Evolutionary conservation across 441 rosid genomes (phyloP).

Genomic region (Populus trichocarpa): DNA sequence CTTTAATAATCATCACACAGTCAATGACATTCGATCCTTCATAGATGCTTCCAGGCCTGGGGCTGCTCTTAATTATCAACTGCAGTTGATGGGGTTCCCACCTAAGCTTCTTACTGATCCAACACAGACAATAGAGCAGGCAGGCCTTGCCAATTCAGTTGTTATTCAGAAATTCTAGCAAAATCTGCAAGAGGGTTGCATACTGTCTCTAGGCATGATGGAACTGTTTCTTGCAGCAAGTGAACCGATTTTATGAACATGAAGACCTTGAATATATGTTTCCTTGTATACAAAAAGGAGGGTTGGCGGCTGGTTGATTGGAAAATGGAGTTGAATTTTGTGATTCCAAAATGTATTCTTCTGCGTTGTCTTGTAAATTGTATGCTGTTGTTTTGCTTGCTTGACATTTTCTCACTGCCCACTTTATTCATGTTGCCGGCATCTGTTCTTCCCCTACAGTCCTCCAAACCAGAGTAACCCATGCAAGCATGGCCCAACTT

Average conservation of each 20-base stretch:
- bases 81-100: constrained; percentile 37
- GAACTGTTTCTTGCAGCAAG: constrained; percentile 10
- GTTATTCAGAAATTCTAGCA: constrained; percentile 71
- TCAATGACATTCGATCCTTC: constrained; percentile 58
- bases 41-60: constrained; percentile 76
- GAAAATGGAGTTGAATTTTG: constrained; percentile 15
- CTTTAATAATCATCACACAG: constrained; percentile 70
- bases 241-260: constrained; percentile 4
- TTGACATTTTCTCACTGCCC: not conserved
- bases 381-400: not conserved
- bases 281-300: constrained; percentile 5
- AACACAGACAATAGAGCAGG: too few species aligned
- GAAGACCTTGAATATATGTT: not conserved
- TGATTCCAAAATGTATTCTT: not conserved
- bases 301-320: constrained; percentile 13
- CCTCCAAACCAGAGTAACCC: not conserved
- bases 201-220: not conserved
- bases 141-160: constrained; percentile 48
- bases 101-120: too few species aligned
- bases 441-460: not conserved
- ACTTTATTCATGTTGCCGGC: not conserved
- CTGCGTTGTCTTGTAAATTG: not conserved
- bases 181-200: not conserved
- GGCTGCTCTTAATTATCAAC: constrained; percentile 54
- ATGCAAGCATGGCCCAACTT: not conserved